Conservation (phyloP, 2,329 filamentous ascomycete genomes). For the Fusarium pseudonygamai region DNA sequence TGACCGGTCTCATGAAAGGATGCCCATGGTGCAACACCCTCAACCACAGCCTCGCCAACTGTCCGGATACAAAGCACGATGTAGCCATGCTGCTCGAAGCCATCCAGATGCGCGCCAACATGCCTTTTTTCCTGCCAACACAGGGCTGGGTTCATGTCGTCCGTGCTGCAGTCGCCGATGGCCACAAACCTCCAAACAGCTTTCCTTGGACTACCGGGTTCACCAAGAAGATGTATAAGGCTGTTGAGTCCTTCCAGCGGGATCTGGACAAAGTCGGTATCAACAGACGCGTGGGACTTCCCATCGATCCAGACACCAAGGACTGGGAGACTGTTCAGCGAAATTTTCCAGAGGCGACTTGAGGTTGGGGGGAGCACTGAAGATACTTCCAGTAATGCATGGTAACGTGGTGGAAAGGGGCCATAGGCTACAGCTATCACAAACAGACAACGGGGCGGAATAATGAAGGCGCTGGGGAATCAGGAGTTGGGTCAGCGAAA, state of each 20-base stretch:
- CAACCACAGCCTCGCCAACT: rapidly evolving
- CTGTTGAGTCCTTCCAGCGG: rapidly evolving
- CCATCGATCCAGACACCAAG: rapidly evolving
- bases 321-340: background rate
- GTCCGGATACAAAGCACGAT: background rate
- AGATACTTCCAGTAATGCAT: no score
- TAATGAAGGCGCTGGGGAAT: no score
- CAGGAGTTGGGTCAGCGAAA: no score
- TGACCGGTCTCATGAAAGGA: rapidly evolving
- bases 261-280: rapidly evolving
- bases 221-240: rapidly evolving
- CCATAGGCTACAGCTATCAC: no score
- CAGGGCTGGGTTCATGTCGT: rapidly evolving
- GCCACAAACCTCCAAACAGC: rapidly evolving
- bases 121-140: rapidly evolving
- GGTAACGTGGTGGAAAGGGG: no score
- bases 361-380: no score
- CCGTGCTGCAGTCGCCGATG: rapidly evolving
- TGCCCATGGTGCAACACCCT: background rate
- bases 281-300: rapidly evolving
- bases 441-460: no score
- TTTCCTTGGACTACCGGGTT: background rate
- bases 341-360: background rate
- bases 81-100: rapidly evolving
- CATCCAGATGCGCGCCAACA: background rate